These are phyloP conservation scores for Penicillium antarcticum DNA, from an alignment of 495 filamentous ascomycete species.

Conservation along the genomic window DNA sequence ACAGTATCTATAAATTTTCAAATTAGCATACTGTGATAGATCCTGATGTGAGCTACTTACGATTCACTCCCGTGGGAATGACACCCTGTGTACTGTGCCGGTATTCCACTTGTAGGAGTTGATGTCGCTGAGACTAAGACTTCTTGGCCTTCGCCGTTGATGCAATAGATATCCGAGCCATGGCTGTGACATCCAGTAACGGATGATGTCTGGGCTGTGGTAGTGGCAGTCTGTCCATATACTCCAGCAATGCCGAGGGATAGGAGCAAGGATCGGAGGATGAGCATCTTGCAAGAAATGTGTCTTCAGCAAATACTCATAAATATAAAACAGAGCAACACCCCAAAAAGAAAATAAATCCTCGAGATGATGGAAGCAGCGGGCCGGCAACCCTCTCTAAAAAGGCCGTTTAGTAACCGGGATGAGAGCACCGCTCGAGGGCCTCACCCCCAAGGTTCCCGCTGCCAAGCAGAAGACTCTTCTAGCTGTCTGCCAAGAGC, in stretches of 20 bases:
- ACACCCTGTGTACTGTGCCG: slow-evolving; percentile 49
- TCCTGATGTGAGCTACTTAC: slow-evolving; percentile 24
- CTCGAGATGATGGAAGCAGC: neutral
- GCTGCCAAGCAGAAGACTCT: slow-evolving; percentile 13
- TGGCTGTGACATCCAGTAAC: slow-evolving; percentile 41
- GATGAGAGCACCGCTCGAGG: neutral
- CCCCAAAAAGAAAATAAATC: no score
- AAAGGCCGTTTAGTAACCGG: neutral
- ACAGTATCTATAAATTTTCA: slow-evolving; percentile 39
- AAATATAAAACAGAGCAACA: neutral
- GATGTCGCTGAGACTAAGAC: slow-evolving; percentile 35
- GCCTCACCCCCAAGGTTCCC: slow-evolving; percentile 8
- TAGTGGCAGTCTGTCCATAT: slow-evolving; percentile 17
- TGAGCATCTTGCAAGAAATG: slow-evolving; percentile 2
- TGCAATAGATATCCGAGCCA: slow-evolving; percentile 39
- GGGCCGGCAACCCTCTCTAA: neutral
- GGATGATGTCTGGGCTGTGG: slow-evolving; percentile 20
- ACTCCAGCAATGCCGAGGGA: slow-evolving; percentile 4
- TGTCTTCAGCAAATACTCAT: neutral
- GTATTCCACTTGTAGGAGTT: slow-evolving; percentile 41
- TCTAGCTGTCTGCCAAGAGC: slow-evolving; percentile 9
- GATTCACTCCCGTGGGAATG: slow-evolving; percentile 44
- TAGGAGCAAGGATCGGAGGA: slow-evolving; percentile 10
- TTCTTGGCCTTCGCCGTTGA: slow-evolving; percentile 35
- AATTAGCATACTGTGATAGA: neutral